Base-by-base conservation (phyloP, 441 rosid species). In the Populus trichocarpa region DNA sequence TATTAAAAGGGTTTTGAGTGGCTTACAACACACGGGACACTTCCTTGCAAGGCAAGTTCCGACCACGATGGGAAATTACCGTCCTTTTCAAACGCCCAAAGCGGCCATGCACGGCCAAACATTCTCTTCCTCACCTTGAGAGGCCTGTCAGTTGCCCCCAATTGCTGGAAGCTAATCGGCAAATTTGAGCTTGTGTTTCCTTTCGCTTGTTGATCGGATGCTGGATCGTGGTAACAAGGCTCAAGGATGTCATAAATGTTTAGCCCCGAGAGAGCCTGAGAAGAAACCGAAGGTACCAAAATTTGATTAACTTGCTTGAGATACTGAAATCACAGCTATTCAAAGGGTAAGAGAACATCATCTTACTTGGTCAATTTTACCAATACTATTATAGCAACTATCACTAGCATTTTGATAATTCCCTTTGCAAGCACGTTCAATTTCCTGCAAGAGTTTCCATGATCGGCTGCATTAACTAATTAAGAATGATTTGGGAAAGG, bases 51-150 rank as follows among this genome's bases (percentile, higher is more conserved):
- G 0, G 76, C 83, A 22, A 85, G 74, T 23, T 83, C 26, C 77
- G 88, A 84, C 91, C 91, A 88, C 36, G 73, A 69, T 5, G 89
- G 86, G 73, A 86, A 82, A 18, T 73, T 33, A 23, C 91, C 90
- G 30, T 78, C 75, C 67, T 73, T 79, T 32, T 84, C 85, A 0
- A 81, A 76, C 9, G 81, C 73, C 82, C 90, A 81, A 2, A 71
- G 82, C 3, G 92, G 94, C 92, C 94, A 90, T 38, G 92, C 94
- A 28, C 94, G 90, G 10, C 94, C 94, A 20, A 88, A 88, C 85
- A 88, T 88, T 73, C 94, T 81, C 76, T 80, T 89, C 40, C 94
- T 80, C 18, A 88, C 90, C 22, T 81, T 72, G 33, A 88, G 85
- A 22, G 89, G 84, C 78, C 80, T 84, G 32, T 84, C 78, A 2